Conservation (phyloP, 2,329 filamentous ascomycete genomes). For the Neoascochyta sp. region DNA sequence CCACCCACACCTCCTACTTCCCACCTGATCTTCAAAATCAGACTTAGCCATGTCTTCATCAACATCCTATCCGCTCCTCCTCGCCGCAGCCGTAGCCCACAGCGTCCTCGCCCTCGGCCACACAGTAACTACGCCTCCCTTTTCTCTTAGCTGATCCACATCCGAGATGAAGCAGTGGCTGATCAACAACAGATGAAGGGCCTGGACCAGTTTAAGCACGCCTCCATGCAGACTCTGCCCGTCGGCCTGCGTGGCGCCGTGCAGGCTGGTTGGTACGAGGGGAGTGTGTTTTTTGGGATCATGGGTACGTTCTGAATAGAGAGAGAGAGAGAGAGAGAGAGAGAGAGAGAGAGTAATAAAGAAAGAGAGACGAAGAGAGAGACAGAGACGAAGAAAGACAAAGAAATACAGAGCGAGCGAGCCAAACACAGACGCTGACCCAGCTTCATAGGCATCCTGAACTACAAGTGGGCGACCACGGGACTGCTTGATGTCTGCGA, state of each 20-base stretch:
- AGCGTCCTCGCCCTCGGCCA: slow-evolving; percentile 32
- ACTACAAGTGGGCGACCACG: slow-evolving; percentile 34
- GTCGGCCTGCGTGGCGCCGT: slow-evolving; percentile 25
- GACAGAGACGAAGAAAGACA: too few species aligned
- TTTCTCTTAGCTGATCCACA: not conserved
- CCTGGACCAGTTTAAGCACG: slow-evolving; percentile 34
- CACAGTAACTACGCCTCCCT: too few species aligned
- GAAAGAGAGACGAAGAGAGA: too few species aligned
- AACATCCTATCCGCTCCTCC: slow-evolving; percentile 26
- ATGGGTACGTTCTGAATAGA: slow-evolving; percentile 28
- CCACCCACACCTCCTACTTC: too few species aligned
- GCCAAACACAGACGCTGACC: too few species aligned
- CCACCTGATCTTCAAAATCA: too few species aligned
- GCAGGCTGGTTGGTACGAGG: slow-evolving; percentile 38
- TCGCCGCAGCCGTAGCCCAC: slow-evolving; percentile 25
- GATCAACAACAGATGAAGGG: slow-evolving; percentile 25
- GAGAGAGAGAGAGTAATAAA: too few species aligned
- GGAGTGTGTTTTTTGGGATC: slow-evolving; percentile 35
- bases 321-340: too few species aligned
- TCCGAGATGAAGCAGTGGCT: not conserved
- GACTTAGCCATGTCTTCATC: too few species aligned
- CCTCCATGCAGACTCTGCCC: slow-evolving; percentile 29
- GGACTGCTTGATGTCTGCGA: slow-evolving; percentile 33
- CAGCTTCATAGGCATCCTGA: slow-evolving; percentile 28
- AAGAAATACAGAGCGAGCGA: not conserved